Evolutionary conservation across 371 early-diverging fungal genomes (phyloP).

Genomic region (Syncephalis plumigaleata): DNA sequence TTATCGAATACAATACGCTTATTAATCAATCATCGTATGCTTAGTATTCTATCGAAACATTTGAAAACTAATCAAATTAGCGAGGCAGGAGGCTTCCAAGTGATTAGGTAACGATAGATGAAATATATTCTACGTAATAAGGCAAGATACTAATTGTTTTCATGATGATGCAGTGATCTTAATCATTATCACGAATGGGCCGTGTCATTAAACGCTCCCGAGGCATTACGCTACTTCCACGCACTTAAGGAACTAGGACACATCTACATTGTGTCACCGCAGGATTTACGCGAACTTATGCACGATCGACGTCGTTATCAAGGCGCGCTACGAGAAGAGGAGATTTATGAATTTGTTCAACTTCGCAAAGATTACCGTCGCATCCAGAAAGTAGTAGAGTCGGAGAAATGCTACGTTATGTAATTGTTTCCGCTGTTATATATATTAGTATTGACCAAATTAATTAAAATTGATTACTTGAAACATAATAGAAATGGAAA

Average conservation of each 20-base stretch:
- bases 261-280: slow-evolving; percentile 71
- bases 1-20: not conserved
- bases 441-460: too few species aligned
- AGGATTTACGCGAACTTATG: slow-evolving; percentile 64
- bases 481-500: too few species aligned
- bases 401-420: slow-evolving; percentile 47
- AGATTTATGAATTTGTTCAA: slow-evolving; percentile 80
- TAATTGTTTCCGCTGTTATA: slow-evolving; percentile 9
- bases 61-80: slow-evolving; percentile 62
- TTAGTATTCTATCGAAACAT: slow-evolving; percentile 52
- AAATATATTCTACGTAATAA: not conserved
- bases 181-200: slow-evolving; percentile 58
- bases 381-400: slow-evolving; percentile 70
- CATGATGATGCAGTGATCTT: slow-evolving; percentile 56
- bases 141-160: slow-evolving; percentile 11
- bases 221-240: slow-evolving; percentile 56
- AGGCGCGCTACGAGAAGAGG: slow-evolving; percentile 70
- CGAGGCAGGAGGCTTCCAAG: slow-evolving; percentile 59
- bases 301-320: slow-evolving; percentile 74
- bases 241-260: slow-evolving; percentile 87
- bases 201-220: slow-evolving; percentile 37
- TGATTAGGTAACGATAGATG: slow-evolving; percentile 36
- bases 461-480: too few species aligned
- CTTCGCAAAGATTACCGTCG: slow-evolving; percentile 73
- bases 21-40: not conserved